These are phyloP conservation scores for Ganoderma sp. DNA, from an alignment of 1,284 basidiomycete species.

Conservation along the genomic window DNA sequence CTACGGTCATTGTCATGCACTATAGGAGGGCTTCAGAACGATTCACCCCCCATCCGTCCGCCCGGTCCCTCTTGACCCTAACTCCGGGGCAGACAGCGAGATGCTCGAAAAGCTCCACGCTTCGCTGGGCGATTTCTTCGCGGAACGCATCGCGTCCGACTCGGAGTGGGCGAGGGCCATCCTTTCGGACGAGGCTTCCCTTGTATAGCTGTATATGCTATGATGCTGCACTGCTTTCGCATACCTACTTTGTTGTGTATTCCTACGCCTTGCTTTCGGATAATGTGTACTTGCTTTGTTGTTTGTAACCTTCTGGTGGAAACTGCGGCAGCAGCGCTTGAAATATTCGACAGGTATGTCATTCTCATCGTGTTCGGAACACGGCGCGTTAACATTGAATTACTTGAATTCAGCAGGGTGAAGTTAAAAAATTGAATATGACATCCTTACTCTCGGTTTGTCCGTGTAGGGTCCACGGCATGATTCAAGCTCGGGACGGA, in stretches of 20 bases:
- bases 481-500: no score
- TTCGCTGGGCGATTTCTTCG: conserved; percentile 66
- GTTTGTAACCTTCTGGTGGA: not conserved
- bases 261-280: conserved; percentile 23
- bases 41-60: conserved; percentile 61
- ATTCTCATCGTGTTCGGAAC: not conserved
- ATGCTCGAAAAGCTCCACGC: conserved; percentile 56
- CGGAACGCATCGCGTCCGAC: conserved; percentile 59
- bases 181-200: conserved; percentile 43
- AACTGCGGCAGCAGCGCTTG: not conserved
- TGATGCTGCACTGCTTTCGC: conserved; percentile 8
- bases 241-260: conserved; percentile 22
- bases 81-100: conserved; percentile 53
- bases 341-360: not conserved
- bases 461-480: not conserved
- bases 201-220: conserved; percentile 8
- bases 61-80: conserved; percentile 58
- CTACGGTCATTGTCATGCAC: not conserved
- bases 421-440: no score
- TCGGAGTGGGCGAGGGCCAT: conserved; percentile 65
- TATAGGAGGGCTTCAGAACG: conserved; percentile 60
- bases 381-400: not conserved
- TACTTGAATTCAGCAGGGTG: not conserved
- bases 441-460: not conserved
- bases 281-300: conserved; percentile 21